phyloP scores from a whole-genome alignment of 2,329 filamentous ascomycete species.

The Dactylellina leptospora region DNA sequence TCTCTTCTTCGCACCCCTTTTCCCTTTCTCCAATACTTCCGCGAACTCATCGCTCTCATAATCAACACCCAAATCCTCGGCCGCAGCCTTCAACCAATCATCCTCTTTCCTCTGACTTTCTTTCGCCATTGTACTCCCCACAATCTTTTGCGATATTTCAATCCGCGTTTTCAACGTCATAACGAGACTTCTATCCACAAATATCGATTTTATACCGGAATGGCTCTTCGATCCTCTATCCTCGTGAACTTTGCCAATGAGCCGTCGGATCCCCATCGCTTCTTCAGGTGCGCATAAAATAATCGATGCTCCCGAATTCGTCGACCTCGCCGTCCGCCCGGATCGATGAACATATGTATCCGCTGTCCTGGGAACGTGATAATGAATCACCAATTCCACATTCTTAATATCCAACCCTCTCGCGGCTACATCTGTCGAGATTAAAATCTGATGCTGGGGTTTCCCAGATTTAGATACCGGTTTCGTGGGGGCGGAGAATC shows the following conservation, averaged over 20 bases:
- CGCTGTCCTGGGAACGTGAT: conserved; percentile 89
- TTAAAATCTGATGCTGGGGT: conserved; percentile 71
- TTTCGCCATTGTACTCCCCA: conserved; percentile 83
- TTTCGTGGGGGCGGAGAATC: conserved; percentile 71
- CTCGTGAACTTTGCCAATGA: conserved; percentile 88
- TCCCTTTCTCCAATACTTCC: conserved; percentile 68
- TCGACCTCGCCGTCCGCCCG: conserved; percentile 87
- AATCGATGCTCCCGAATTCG: conserved; percentile 79
- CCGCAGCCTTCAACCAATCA: conserved; percentile 81
- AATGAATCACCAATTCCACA: conserved; percentile 90
- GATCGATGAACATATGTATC: conserved; percentile 96
- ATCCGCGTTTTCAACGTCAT: conserved; percentile 79
- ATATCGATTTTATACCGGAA: conserved; percentile 76
- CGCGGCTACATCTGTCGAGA: conserved; percentile 93
- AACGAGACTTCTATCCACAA: conserved; percentile 82
- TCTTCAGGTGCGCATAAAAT: conserved; percentile 92
- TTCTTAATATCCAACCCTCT: conserved; percentile 91
- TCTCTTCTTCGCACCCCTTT: conserved; percentile 68
- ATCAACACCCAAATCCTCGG: conserved; percentile 91
- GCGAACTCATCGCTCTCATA: conserved; percentile 89
- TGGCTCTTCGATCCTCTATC: conserved; percentile 59
- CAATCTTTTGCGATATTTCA: conserved; percentile 82
- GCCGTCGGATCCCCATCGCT: conserved; percentile 80
- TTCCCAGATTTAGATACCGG: conserved; percentile 56
- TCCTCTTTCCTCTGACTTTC: conserved; percentile 86